Conservation (phyloP, 495 filamentous ascomycete species). For the Echria macrotheca region DNA sequence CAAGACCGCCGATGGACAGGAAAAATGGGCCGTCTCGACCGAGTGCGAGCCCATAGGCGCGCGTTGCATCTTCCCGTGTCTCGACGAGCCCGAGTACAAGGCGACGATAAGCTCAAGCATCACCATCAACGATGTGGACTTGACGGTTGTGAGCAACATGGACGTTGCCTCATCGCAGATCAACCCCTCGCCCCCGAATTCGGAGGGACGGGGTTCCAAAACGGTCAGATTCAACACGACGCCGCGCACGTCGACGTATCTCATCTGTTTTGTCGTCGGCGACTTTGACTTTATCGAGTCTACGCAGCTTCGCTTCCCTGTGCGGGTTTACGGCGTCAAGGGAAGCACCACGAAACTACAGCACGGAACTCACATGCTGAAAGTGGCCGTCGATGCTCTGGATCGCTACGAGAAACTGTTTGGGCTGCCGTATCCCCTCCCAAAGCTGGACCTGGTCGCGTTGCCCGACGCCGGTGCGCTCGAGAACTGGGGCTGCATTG, state of each 20-base stretch:
- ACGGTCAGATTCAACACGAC: not conserved
- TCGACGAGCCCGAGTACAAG: not conserved
- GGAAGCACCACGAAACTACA: not conserved
- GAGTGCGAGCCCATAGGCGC: not conserved
- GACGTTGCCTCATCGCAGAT: not conserved
- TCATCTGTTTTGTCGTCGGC: not conserved
- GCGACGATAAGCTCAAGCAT: not conserved
- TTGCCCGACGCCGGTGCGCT: not conserved
- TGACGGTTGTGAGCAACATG: not conserved
- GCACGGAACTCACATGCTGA: not conserved
- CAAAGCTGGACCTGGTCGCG: not conserved
- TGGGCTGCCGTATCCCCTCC: not conserved
- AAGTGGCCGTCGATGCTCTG: not conserved
- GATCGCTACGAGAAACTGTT: not conserved
- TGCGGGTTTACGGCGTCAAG: not conserved
- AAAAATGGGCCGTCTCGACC: not conserved
- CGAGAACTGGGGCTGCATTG: not conserved
- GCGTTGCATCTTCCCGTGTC: not conserved
- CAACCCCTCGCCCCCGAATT: not conserved
- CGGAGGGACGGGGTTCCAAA: not conserved
- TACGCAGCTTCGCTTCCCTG: not conserved
- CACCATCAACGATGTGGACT: not conserved
- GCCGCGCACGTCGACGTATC: not conserved
- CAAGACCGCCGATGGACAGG: not conserved
- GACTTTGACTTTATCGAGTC: not conserved